Evolutionary conservation across 306 rosid species (phyloP), one percentile per base, ranked within the genome.

Genomic region (Quercus glauca): DNA sequence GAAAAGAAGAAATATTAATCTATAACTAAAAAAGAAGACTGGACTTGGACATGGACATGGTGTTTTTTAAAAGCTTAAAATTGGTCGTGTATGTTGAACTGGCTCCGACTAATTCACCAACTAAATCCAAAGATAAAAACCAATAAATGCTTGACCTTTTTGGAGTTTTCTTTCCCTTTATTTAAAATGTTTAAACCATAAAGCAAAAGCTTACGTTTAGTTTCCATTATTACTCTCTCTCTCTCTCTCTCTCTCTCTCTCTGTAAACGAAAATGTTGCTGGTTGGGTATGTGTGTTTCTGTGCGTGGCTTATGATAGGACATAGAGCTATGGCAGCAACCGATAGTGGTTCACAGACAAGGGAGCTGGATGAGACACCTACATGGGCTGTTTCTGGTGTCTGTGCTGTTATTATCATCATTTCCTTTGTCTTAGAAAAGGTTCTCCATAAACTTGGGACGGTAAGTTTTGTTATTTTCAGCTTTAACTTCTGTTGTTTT

Each of bases 351-450:
- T 68, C 57, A 33, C 41, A 18, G 81, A 58, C 86, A 10, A 91
- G 86, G 75, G 76, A 89, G 15, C 97, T 96, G 31, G 91, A 91
- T 83, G 85, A 82, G 81, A 96, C 99, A 51, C 97, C 98, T 12
- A 93, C 99, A 0, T 93, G 99, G 98, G 97, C 99, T 52, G 94
- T 96, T 56, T 92, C 97, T 18, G 87, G 87, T 74, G 97, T 96
- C 19, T 96, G 93, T 77, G 87, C 97, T 69, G 78, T 89, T 33
- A 90, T 96, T 77, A 91, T 96, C 79, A 60, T 96, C 76, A 63
- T 96, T 45, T 96, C 99, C 58, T 41, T 93, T 1, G 53, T 33
- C 8, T 56, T 96, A 79, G 99, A 95, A 85, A 95, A 85, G 81
- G 33, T 87, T 74, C 90, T 95, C 61, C 97, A 95, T 81, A 91